phyloP scores from a whole-genome alignment of 495 filamentous ascomycete genomes.

The Cercophora scortea region DNA sequence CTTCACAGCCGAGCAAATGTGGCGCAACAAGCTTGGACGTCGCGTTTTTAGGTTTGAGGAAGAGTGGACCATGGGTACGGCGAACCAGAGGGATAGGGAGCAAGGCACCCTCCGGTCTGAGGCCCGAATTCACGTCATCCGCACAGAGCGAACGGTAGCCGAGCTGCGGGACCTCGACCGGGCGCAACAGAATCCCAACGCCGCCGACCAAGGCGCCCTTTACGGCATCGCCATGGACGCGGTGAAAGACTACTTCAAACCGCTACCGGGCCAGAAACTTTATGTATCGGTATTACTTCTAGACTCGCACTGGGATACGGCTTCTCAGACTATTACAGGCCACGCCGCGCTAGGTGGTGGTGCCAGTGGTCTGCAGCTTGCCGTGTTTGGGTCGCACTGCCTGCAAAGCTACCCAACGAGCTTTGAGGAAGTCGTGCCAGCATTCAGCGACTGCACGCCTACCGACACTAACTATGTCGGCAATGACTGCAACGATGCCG shows the following conservation, averaged over 20 bases:
- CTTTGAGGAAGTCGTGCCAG: constrained; percentile 77
- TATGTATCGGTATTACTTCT: constrained; percentile 79
- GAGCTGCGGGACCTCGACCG: constrained; percentile 71
- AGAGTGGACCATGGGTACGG: constrained; percentile 77
- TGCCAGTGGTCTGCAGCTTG: constrained; percentile 65
- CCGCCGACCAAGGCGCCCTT: constrained; percentile 59
- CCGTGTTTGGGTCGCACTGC: constrained; percentile 82
- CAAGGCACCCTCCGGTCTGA: constrained; percentile 73
- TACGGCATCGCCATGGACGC: constrained; percentile 70
- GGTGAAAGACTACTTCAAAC: constrained; percentile 65
- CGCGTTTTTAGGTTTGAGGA: constrained; percentile 86
- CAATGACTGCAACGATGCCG: constrained; percentile 76
- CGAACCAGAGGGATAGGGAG: constrained; percentile 62
- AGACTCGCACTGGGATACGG: constrained; percentile 80
- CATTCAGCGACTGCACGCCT: constrained; percentile 80
- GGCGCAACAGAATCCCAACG: constrained; percentile 71
- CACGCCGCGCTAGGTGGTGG: constrained; percentile 72
- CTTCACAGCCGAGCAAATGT: constrained; percentile 93
- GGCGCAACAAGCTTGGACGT: constrained; percentile 72
- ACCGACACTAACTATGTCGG: constrained; percentile 75
- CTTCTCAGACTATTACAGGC: constrained; percentile 58
- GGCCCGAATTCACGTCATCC: constrained; percentile 77
- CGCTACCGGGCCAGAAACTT: constrained; percentile 65
- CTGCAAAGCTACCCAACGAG: constrained; percentile 79
- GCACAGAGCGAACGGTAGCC: constrained; percentile 71